Evolutionary conservation across 768 basidiomycete genomes (phyloP).

Genomic region (Amanita brunnescens): DNA sequence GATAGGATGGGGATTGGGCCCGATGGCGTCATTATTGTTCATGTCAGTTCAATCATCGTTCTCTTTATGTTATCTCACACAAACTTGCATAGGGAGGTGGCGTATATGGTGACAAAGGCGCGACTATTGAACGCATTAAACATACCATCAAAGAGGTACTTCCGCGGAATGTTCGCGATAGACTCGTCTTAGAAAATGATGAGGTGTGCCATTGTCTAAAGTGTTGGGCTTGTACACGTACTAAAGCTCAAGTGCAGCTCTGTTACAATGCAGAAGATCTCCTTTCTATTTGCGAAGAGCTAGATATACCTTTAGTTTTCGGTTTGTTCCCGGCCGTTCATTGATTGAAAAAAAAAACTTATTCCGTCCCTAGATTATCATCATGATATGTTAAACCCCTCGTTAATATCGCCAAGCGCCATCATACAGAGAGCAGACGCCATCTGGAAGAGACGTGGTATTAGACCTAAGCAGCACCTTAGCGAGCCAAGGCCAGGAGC

Average conservation of each 20-base stretch:
- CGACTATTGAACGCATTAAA: constrained; percentile 65
- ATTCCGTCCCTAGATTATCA: constrained; percentile 56
- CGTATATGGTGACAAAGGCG: constrained; percentile 71
- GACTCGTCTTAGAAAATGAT: constrained; percentile 91
- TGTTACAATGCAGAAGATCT: constrained; percentile 89
- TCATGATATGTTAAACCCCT: constrained; percentile 66
- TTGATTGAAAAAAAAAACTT: background rate
- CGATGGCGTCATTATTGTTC: constrained; percentile 87
- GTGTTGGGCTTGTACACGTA: background rate
- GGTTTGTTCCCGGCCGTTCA: constrained; percentile 23
- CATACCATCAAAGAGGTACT: constrained; percentile 54
- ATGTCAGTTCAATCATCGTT: constrained; percentile 34
- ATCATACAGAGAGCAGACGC: constrained; percentile 71
- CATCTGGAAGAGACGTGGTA: constrained; percentile 69
- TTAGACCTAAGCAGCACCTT: constrained; percentile 87
- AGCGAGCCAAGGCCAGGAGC: constrained; percentile 87
- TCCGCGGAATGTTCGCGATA: constrained; percentile 51
- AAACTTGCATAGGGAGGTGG: constrained; percentile 53
- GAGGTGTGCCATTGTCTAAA: constrained; percentile 51
- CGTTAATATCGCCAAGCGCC: constrained; percentile 45
- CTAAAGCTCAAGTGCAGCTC: constrained; percentile 26
- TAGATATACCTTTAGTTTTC: constrained; percentile 65
- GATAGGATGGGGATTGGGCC: constrained; percentile 72
- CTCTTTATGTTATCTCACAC: background rate
- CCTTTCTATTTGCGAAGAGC: constrained; percentile 77